These are phyloP conservation scores for Erodium trifolium DNA, from an alignment of 441 rosid species.

Conservation along the genomic window DNA sequence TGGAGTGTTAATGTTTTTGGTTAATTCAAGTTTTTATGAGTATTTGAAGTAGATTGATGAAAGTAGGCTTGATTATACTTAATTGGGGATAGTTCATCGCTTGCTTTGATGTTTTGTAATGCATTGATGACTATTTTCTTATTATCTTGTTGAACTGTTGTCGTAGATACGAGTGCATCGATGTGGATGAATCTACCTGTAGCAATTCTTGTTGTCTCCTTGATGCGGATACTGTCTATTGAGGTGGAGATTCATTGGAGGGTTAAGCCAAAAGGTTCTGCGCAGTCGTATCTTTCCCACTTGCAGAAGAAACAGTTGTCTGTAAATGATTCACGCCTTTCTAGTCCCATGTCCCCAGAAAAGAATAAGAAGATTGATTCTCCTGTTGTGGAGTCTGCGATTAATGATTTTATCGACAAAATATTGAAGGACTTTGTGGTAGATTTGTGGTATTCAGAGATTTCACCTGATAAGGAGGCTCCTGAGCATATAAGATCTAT, in stretches of 20 bases:
- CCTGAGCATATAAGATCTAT: constrained; percentile 79
- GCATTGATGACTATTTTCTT: too few relatives aligned
- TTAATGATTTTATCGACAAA: constrained; percentile 65
- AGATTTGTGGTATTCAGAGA: constrained; percentile 86
- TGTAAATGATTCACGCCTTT: constrained; percentile 61
- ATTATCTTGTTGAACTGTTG: not conserved
- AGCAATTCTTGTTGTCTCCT: constrained; percentile 48
- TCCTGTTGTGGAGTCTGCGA: constrained; percentile 71
- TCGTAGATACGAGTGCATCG: constrained; percentile 88
- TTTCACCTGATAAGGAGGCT: constrained; percentile 81
- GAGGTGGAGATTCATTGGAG: constrained; percentile 83
- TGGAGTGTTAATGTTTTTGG: too few relatives aligned
- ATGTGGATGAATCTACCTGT: constrained; percentile 96
- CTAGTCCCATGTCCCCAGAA: constrained; percentile 37
- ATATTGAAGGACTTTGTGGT: constrained; percentile 74
- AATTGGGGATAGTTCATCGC: not conserved
- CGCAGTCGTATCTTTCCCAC: constrained; percentile 40
- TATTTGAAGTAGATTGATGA: not conserved
- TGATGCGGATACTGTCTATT: constrained; percentile 41
- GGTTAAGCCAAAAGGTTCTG: constrained; percentile 19
- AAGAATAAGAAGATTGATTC: constrained; percentile 91
- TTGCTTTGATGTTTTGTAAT: not conserved
- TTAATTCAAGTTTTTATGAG: not conserved
- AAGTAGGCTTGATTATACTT: not conserved
- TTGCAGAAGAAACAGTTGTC: constrained; percentile 70